Conservation (phyloP, 768 basidiomycete species). For the Omphalotus guepiniiformis region DNA sequence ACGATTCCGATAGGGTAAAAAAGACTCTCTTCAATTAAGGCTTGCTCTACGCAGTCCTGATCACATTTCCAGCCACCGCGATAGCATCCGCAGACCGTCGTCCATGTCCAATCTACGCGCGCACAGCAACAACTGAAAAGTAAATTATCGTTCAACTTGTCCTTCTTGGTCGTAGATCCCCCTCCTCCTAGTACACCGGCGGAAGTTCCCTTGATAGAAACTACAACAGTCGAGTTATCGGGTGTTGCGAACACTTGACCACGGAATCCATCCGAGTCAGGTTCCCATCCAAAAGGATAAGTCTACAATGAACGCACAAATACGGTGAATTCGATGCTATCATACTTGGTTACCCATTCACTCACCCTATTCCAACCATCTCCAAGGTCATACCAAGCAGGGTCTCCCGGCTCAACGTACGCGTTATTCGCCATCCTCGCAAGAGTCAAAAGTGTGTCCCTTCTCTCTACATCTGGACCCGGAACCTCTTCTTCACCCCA, state of each 20-base stretch:
- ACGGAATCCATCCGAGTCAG: slow-evolving; percentile 80
- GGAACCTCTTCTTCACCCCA: slow-evolving; percentile 78
- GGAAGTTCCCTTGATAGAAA: slow-evolving; percentile 95
- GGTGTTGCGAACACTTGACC: slow-evolving; percentile 87
- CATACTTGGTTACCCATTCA: no score
- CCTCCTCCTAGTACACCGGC: slow-evolving; percentile 66
- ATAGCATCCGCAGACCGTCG: slow-evolving; percentile 89
- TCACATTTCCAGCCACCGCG: slow-evolving; percentile 78
- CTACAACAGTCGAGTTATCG: slow-evolving; percentile 79
- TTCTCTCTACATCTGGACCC: slow-evolving; percentile 72
- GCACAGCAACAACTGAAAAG: slow-evolving; percentile 96
- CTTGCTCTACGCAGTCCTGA: slow-evolving; percentile 68
- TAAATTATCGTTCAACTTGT: slow-evolving; percentile 91
- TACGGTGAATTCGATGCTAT: neutral
- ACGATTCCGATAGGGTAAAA: slow-evolving; percentile 92
- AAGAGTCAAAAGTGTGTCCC: slow-evolving; percentile 72
- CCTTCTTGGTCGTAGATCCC: slow-evolving; percentile 85
- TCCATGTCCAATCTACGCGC: slow-evolving; percentile 88
- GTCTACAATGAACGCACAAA: slow-evolving; percentile 38
- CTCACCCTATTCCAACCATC: slow-evolving; percentile 58
- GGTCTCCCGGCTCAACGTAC: slow-evolving; percentile 60
- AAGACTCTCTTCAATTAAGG: slow-evolving; percentile 72
- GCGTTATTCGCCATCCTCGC: slow-evolving; percentile 97
- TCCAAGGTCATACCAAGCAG: slow-evolving; percentile 74
- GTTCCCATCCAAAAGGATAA: slow-evolving; percentile 91